Evolutionary conservation across 2,329 filamentous ascomycete species (phyloP).

Genomic region (Penicillium sp.): DNA sequence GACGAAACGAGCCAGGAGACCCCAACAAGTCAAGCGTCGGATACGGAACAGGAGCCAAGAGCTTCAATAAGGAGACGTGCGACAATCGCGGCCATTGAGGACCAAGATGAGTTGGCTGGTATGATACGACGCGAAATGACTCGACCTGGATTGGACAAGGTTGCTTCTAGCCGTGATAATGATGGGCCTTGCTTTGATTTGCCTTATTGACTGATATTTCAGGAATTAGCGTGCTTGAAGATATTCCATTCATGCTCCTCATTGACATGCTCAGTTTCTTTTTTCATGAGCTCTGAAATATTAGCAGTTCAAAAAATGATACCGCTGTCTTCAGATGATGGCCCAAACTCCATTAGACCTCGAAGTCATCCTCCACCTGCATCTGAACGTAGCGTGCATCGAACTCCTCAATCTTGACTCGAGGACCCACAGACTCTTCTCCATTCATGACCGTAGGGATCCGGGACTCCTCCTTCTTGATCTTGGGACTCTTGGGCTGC

Average conservation of each 20-base stretch:
- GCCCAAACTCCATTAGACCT: background rate
- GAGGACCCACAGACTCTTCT: background rate
- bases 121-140: conserved; percentile 16
- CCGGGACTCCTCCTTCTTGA: background rate
- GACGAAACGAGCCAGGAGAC: background rate
- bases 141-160: conserved; percentile 1
- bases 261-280: background rate
- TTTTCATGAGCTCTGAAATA: background rate
- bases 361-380: background rate
- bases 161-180: conserved; percentile 2
- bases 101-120: conserved; percentile 3
- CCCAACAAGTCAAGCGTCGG: background rate
- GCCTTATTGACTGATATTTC: conserved; percentile 2
- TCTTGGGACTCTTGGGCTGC: background rate
- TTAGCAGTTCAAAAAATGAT: background rate
- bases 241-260: background rate
- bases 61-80: background rate
- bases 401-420: background rate
- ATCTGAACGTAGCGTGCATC: background rate
- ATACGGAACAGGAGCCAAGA: background rate
- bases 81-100: conserved; percentile 1
- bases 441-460: background rate
- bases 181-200: conserved; percentile 15
- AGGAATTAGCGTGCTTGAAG: too few relatives aligned
- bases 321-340: too few relatives aligned